phyloP scores from a whole-genome alignment of 2,329 filamentous ascomycete species.

The Ilyonectria mors-panacis region DNA sequence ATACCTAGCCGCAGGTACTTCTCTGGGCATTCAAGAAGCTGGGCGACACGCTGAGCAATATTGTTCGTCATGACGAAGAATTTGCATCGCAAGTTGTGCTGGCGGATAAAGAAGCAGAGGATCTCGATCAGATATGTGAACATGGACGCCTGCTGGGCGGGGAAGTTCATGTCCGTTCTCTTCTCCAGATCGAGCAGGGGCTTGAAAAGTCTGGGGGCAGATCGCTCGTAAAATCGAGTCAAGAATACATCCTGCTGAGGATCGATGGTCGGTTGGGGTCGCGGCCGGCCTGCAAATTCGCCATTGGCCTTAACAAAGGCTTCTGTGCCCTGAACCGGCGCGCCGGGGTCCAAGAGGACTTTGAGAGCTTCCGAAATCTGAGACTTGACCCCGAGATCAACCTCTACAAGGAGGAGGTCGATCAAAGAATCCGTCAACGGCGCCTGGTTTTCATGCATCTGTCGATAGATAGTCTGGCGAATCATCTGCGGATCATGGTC shows the following conservation, averaged over 20 bases:
- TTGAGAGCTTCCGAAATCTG: slow-evolving; percentile 97
- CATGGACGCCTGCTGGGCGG: slow-evolving; percentile 88
- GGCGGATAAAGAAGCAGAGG: slow-evolving; percentile 92
- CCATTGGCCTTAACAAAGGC: slow-evolving; percentile 74
- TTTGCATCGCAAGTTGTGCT: slow-evolving; percentile 89
- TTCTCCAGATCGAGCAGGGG: slow-evolving; percentile 86
- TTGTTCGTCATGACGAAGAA: slow-evolving; percentile 88
- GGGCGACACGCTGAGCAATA: slow-evolving; percentile 83
- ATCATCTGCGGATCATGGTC: slow-evolving; percentile 97
- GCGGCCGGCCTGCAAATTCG: slow-evolving; percentile 77
- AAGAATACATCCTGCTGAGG: slow-evolving; percentile 90
- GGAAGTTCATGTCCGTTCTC: slow-evolving; percentile 78
- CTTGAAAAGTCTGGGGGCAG: slow-evolving; percentile 87
- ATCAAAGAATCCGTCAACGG: slow-evolving; percentile 94
- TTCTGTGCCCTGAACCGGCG: slow-evolving; percentile 64
- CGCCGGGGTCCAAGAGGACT: slow-evolving; percentile 85
- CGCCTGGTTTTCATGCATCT: slow-evolving; percentile 87
- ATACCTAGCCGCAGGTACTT: slow-evolving; percentile 93
- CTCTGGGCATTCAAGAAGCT: slow-evolving; percentile 85
- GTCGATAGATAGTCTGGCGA: slow-evolving; percentile 91
- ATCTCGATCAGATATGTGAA: slow-evolving; percentile 94
- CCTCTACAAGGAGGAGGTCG: slow-evolving; percentile 90
- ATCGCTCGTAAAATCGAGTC: slow-evolving; percentile 89
- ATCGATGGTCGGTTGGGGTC: slow-evolving; percentile 67
- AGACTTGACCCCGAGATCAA: slow-evolving; percentile 93